A percentile compares a stretch with the other conserved stretches of the same genome.
Conservation (phyloP, 176 grass and related monocot genomes). For the Typha latifolia region DNA sequence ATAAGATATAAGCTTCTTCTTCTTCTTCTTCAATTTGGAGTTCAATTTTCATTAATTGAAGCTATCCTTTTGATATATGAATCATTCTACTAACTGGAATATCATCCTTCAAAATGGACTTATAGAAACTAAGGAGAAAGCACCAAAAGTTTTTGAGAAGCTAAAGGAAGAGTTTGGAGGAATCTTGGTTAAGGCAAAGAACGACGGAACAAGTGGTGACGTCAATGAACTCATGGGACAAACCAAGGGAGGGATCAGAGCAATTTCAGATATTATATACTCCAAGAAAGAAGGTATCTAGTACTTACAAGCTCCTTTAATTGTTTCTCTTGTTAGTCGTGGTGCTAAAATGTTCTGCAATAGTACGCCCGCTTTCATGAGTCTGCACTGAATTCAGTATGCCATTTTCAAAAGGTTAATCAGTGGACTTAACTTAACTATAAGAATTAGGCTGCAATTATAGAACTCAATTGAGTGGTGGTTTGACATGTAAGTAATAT, state of each 20-base stretch:
- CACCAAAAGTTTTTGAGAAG: constrained; percentile 19
- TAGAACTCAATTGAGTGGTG: too few species aligned
- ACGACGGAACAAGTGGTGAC: constrained; percentile 8
- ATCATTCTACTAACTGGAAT: too few species aligned
- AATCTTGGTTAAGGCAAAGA: constrained; percentile 30
- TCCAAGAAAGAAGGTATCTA: constrained; percentile 20
- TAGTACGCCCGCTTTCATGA: too few species aligned
- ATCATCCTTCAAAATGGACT: constrained; percentile 12
- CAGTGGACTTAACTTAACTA: too few species aligned
- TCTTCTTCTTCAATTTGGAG: not conserved
- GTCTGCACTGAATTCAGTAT: too few species aligned
- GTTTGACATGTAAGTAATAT: too few species aligned
- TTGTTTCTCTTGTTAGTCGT: too few species aligned
- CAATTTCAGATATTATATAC: constrained; percentile 24
- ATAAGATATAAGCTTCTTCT: not conserved
- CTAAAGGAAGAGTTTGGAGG: constrained; percentile 32
- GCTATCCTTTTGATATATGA: not conserved
- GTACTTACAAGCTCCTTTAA: not conserved
- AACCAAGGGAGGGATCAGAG: constrained; percentile 26
- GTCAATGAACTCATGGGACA: not conserved
- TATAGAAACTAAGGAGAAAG: constrained; percentile 22
- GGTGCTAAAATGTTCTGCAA: too few species aligned
- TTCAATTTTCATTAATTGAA: not conserved
- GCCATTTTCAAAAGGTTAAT: too few species aligned
- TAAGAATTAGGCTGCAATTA: too few species aligned